These are phyloP conservation scores for Pichia cabralensis DNA, from an alignment of 805 yeast genomes.

Conservation along the genomic window DNA sequence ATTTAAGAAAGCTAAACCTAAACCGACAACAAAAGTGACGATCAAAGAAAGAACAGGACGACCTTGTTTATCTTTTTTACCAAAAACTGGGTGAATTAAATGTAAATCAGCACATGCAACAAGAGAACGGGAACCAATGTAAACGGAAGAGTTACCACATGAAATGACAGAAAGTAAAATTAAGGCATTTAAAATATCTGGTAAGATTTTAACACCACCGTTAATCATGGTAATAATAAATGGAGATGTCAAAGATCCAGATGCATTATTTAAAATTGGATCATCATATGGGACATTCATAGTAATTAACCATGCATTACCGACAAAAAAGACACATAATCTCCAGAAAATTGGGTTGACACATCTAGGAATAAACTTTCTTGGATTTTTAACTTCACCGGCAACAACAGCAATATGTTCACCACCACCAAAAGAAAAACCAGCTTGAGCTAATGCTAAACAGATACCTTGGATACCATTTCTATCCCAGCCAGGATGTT, in stretches of 20 bases:
- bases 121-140: constrained; percentile 42
- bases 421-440: constrained; percentile 54
- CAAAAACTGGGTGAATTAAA: constrained; percentile 50
- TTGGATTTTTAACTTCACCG: constrained; percentile 45
- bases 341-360: constrained; percentile 49
- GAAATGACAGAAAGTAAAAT: constrained; percentile 45
- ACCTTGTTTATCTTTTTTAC: constrained; percentile 46
- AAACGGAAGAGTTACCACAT: constrained; percentile 51
- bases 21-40: constrained; percentile 43
- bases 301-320: constrained; percentile 40
- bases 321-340: constrained; percentile 39
- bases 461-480: constrained; percentile 49
- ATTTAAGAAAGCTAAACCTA: constrained; percentile 50
- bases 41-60: constrained; percentile 48
- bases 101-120: constrained; percentile 48
- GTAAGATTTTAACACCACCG: constrained; percentile 43
- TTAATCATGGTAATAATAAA: constrained; percentile 51
- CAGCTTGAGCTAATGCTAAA: constrained; percentile 45
- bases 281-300: constrained; percentile 51
- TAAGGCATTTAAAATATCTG: constrained; percentile 52
- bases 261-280: constrained; percentile 31
- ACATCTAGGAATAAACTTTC: constrained; percentile 46
- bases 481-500: constrained; percentile 43
- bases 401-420: constrained; percentile 53
- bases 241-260: constrained; percentile 55